Percentiles rank a stretch among this genome's conserved stretches.
Evolutionary conservation across 2,329 filamentous ascomycete genomes (phyloP).

Genomic region (Coniella vitis): DNA sequence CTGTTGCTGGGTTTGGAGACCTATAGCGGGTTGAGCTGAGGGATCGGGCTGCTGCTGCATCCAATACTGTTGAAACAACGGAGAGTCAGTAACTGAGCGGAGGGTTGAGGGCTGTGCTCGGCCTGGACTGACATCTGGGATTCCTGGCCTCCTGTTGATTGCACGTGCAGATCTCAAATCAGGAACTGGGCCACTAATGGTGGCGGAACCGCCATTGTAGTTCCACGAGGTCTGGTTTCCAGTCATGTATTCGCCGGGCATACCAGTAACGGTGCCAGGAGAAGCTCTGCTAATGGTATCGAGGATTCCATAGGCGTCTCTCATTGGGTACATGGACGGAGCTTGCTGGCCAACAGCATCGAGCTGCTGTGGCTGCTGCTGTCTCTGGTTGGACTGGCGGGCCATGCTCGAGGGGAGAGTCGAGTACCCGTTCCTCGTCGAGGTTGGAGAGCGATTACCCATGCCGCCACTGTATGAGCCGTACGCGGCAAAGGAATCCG

Average conservation of each 20-base stretch:
- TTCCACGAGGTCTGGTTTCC: conserved; percentile 23
- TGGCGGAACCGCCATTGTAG: conserved; percentile 24
- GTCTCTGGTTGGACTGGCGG: conserved; percentile 21
- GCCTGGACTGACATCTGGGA: conserved; percentile 31
- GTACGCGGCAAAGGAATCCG: conserved; percentile 15
- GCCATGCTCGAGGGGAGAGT: conserved; percentile 20
- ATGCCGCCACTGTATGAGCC: conserved; percentile 13
- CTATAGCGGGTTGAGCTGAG: conserved; percentile 24
- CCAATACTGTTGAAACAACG: conserved; percentile 36
- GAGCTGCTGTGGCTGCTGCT: conserved; percentile 20
- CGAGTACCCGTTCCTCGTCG: conserved; percentile 23
- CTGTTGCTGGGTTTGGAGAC: conserved; percentile 30
- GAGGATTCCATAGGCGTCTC: conserved; percentile 25
- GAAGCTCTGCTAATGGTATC: conserved; percentile 22
- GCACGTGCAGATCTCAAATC: conserved; percentile 47
- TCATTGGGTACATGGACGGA: conserved; percentile 19
- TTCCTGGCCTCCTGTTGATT: conserved; percentile 57
- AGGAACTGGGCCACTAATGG: conserved; percentile 54
- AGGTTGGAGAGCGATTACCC: conserved; percentile 22
- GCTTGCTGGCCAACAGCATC: conserved; percentile 21
- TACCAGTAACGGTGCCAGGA: conserved; percentile 18
- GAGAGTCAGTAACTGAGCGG: conserved; percentile 13
- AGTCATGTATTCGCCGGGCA: conserved; percentile 20
- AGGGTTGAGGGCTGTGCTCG: conserved; percentile 16
- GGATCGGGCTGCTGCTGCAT: conserved; percentile 39